Conservation (phyloP, 495 filamentous ascomycete genomes). For the Lepraria neglecta region DNA sequence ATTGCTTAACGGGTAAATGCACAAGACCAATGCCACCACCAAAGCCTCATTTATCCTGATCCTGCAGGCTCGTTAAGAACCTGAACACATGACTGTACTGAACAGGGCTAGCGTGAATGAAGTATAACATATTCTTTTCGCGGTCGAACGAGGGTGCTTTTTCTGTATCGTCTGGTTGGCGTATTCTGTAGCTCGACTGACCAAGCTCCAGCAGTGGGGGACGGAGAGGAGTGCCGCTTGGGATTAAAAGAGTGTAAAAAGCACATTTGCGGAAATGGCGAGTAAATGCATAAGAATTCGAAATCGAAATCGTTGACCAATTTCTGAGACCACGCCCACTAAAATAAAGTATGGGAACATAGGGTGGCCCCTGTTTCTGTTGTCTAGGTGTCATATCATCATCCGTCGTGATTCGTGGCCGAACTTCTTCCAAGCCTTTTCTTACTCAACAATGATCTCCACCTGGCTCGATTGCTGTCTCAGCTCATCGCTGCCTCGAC, state of each 20-base stretch:
- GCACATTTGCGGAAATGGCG: conserved; percentile 8
- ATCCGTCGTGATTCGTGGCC: conserved; percentile 53
- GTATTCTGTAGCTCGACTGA: not conserved
- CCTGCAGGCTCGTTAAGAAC: conserved; percentile 15
- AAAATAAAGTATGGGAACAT: conserved; percentile 18
- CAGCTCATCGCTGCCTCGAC: conserved; percentile 73
- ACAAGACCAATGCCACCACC: conserved; percentile 12
- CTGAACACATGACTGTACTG: conserved; percentile 2
- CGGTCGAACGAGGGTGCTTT: not conserved
- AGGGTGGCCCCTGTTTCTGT: conserved; percentile 30
- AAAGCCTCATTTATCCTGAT: conserved; percentile 15
- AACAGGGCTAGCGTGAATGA: not conserved
- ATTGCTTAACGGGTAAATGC: conserved; percentile 2
- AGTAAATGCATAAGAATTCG: not conserved
- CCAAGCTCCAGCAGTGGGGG: conserved; percentile 14
- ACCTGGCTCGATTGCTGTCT: conserved; percentile 44
- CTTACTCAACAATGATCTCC: conserved; percentile 52
- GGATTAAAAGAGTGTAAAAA: not conserved
- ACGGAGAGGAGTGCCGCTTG: not conserved
- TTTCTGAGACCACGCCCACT: conserved; percentile 5
- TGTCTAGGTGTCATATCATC: conserved; percentile 48
- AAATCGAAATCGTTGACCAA: conserved; percentile 13
- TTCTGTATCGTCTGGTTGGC: not conserved
- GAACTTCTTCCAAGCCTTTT: conserved; percentile 38
- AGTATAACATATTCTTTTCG: conserved; percentile 2